Base-by-base conservation (phyloP, 768 basidiomycete species). In the Hygrophorus russula region DNA sequence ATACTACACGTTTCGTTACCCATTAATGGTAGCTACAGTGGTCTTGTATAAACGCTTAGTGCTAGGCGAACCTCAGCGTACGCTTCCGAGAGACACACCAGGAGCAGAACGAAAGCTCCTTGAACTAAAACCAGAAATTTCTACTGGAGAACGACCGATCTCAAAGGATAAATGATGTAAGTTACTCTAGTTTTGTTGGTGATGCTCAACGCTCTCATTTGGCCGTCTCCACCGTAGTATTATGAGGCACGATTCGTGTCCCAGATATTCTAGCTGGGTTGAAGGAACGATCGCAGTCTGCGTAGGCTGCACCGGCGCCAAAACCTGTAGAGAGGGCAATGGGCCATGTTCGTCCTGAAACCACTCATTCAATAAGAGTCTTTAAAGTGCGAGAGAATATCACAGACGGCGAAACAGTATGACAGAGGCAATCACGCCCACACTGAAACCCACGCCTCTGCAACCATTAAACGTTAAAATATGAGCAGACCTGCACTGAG, bases 241-340 rank as follows among this genome's bases (percentile, higher is more conserved):
- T 49, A 35, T 60, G 60, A 37, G 71, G 68, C 52, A 90, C 61
- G 56, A 91, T 73, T 49, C 84, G 76, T 36, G 82, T 84, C 47
- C 90, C 90, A 14, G 89, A 80, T 59, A 91, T 75, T 54, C 89
- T 75, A 38, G 90, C 82, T 14, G 88, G 84, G 65, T 91, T 91
- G 77, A 93, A 94, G 12, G 84, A 82, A 39, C 89, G 78, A 66
- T 94, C 87, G 64, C 90, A 92, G 71, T 93, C 90, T 24, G 86
- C 80, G 58, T 89, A 92, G 20, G 90, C 88, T 41, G 79, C 78
- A 34, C 90, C 90, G 32, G 80, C 73, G 28, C 90, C 90, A 58
- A 92, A 91, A 29, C 90, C 90, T 5, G 86, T 85, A 12, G 82
- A 70, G 44, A 93, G 74, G 24, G 85, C 79, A 51, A 94, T 80